Evolutionary conservation across 1,139 yeast genomes (phyloP).

Genomic region (Geotrichum europaeum): DNA sequence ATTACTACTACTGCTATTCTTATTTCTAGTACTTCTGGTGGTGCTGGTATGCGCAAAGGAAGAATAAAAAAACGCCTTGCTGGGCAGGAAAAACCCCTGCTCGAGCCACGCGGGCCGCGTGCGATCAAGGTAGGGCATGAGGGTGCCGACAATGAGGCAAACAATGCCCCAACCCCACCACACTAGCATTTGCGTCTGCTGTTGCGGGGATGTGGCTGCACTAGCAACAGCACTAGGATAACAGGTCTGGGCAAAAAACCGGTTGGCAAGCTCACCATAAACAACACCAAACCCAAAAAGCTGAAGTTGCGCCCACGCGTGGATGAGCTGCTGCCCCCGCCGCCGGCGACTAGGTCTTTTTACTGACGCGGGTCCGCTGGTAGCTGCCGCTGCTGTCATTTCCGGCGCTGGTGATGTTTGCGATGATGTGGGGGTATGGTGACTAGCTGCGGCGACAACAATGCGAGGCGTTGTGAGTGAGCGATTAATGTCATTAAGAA

Average conservation of each 20-base stretch:
- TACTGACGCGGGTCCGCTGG: neutral
- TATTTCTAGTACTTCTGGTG: neutral
- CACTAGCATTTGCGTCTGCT: neutral
- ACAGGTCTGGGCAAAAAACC: neutral
- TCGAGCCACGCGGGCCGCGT: neutral
- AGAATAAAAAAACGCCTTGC: neutral
- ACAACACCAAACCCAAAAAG: constrained; percentile 33
- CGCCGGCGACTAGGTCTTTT: neutral
- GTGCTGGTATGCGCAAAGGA: neutral
- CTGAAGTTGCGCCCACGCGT: neutral
- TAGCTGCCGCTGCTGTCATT: neutral
- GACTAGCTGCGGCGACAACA: neutral
- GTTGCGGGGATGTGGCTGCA: neutral
- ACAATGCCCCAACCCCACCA: neutral
- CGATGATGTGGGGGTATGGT: too few species aligned
- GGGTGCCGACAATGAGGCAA: neutral
- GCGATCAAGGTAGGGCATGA: neutral
- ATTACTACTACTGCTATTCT: neutral
- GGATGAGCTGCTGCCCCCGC: neutral
- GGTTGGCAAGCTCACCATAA: constrained; percentile 29
- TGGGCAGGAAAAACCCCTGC: neutral
- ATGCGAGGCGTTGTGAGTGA: neutral
- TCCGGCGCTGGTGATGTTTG: too few species aligned
- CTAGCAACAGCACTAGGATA: neutral
- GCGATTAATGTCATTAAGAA: constrained; percentile 1